Conservation (phyloP, 768 basidiomycete genomes). For the Russula griseocarnosa region DNA sequence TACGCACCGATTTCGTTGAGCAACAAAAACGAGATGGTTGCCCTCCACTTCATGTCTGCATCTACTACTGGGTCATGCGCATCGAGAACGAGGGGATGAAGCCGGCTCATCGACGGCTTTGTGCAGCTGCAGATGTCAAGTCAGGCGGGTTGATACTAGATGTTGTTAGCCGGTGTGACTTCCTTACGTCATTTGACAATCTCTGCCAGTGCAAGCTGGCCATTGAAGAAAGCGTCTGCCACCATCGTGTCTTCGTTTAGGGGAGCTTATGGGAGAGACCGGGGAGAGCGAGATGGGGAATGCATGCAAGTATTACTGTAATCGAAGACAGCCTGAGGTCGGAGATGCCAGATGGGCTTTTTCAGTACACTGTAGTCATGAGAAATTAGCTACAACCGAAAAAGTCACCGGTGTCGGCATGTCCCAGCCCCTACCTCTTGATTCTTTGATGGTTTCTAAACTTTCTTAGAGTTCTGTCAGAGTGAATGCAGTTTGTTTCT, state of each 20-base stretch:
- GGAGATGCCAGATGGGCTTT: conserved; percentile 42
- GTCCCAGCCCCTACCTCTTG: no score
- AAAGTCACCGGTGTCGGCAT: no score
- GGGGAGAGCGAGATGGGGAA: conserved; percentile 8
- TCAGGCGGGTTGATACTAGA: conserved; percentile 38
- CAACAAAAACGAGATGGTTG: no score
- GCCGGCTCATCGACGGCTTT: conserved; percentile 93
- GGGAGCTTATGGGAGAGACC: conserved; percentile 11
- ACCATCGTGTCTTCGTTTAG: conserved; percentile 52
- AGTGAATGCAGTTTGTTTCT: no score
- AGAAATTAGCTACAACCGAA: no score
- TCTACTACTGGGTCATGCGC: conserved; percentile 93
- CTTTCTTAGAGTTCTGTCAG: no score
- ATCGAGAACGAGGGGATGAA: conserved; percentile 84
- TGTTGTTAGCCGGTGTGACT: conserved; percentile 33
- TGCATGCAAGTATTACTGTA: no score
- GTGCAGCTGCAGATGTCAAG: conserved; percentile 27
- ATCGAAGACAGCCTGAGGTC: background rate
- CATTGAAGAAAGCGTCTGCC: conserved; percentile 62
- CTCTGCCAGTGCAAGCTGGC: conserved; percentile 49
- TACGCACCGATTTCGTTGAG: no score
- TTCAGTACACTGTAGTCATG: conserved; percentile 55
- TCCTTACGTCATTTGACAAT: no score
- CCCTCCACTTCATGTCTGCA: conserved; percentile 41
- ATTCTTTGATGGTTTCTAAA: no score